Base-by-base conservation (phyloP, 2,329 filamentous ascomycete genomes). In the Pyrenophora tritici-repentis region DNA sequence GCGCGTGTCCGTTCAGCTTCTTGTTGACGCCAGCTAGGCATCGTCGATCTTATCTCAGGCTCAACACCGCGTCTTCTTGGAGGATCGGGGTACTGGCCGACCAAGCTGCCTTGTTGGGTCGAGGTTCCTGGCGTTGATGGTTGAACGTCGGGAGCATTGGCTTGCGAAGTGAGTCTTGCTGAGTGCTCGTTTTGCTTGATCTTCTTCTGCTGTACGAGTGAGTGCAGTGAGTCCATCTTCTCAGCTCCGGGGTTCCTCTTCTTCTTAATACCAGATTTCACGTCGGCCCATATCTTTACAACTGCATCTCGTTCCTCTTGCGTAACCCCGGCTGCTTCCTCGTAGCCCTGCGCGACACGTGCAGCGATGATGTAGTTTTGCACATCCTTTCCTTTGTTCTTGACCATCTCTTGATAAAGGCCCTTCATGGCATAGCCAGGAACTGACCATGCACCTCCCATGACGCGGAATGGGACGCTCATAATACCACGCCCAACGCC, bases 341-440 rank as follows among this genome's bases (percentile, higher is more conserved):
- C 83, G 54, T 85, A 84, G 1, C 91, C 90, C 69, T 95, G 89
- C 0, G 86, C 80, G 41, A 89, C 88, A 38, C 90, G 81, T 2
- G 90, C 88, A 1, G 89, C 84, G 38, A 91, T 84, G 58, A 95
- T 90, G 68, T 93, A 93, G 59, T 89, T 91, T 41, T 89, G 80
- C 14, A 90, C 85, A 55, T 84, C 89, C 37, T 82, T 85, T 18
- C 86, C 85, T 59, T 90, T 87, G 38, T n/a, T 74, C 56, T 87
- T 90, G 55, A 86, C 81, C 45, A 94, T 80, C 68, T 93, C 88
- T 34, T 89, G 88, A 63, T 93, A 86, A 1, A 94, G 79, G 2
- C 91, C 91, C 68, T 92, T 89, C 79, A 92, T 88, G 3, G 89
- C 83, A 66, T 94, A 95, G 4, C 87, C 91, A 0, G 90, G 89